Conservation (phyloP, 2,329 filamentous ascomycete species). For the Leptographium radiaticola region DNA sequence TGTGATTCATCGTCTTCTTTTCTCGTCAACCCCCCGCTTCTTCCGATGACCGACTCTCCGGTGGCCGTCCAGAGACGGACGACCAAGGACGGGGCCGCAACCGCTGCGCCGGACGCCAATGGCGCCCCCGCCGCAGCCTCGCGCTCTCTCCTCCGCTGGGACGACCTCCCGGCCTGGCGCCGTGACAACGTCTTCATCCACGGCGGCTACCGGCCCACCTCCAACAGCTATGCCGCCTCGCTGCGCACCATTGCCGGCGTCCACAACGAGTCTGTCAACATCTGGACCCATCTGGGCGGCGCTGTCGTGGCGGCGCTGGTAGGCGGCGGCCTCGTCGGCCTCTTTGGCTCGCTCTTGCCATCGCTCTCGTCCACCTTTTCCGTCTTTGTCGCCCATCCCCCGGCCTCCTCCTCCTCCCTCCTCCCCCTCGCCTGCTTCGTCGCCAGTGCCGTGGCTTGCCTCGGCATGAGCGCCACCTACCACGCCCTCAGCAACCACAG, state of each 20-base stretch:
- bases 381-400: background rate
- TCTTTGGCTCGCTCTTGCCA: background rate
- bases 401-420: slow-evolving; percentile 41
- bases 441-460: slow-evolving; percentile 54
- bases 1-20: no score
- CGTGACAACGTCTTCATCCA: slow-evolving; percentile 46
- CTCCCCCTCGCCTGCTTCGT: slow-evolving; percentile 70
- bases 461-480: slow-evolving; percentile 74
- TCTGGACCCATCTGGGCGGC: slow-evolving; percentile 53
- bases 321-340: slow-evolving; percentile 30
- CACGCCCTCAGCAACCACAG: slow-evolving; percentile 83
- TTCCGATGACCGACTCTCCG: no score
- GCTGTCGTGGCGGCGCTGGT: slow-evolving; percentile 42
- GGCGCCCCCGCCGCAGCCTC: no score
- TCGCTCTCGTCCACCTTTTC: background rate
- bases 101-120: no score
- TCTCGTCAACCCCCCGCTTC: no score
- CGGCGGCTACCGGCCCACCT: slow-evolving; percentile 38
- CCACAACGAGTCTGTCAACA: slow-evolving; percentile 52
- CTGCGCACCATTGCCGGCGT: slow-evolving; percentile 36
- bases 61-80: no score
- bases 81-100: no score
- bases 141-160: slow-evolving; percentile 33
- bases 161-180: slow-evolving; percentile 45
- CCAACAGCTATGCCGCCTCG: slow-evolving; percentile 32